Base-by-base conservation (phyloP, 805 yeast species). In the Wickerhamomyces queroliae region DNA sequence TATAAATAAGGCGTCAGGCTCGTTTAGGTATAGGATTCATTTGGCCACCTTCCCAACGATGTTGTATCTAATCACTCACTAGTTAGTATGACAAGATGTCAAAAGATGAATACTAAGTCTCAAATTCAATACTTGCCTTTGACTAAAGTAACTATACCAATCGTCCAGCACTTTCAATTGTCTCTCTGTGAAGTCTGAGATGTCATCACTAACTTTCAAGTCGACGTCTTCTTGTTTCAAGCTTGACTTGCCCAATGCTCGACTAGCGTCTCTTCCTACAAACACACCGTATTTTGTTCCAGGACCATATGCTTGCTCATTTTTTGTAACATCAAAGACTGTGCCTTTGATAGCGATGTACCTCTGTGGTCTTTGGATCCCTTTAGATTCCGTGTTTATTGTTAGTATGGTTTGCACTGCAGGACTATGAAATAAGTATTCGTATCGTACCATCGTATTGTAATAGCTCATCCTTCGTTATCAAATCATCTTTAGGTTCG, bases 321-420 rank as follows among this genome's bases (percentile, higher is more conserved):
- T 87, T 34, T 64, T 55, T 0, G 85, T 72, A 9, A 88, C 96
- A 52, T 87, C 96, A 57, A 85, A 88, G 10, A 88, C 76, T 2
- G 69, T 69, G 17, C 95, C 93, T 44, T 80, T 78, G 50, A 87
- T 80, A 7, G 79, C 93, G 16, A 87, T 83, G 59, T 79, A 87
- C 47, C 84, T 71, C 42, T 71, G 61, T 7, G 68, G 63, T 15
- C 55, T 45, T 38, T 64, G 55, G 9, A 61, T 62, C 6, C 78
- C 78, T 64, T 24, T 18, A n/a, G 33, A 21, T 35, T 27, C n/a
- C n/a, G n/a, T n/a, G n/a, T n/a, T n/a, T n/a, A n/a, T 4, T 17
- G 42, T 38, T 22, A 28, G 29, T 40, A 25, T 32, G 12, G 35
- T 15, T 12, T 12, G 7, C 7, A 26, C 9, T n/a, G 18, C 13